These are phyloP conservation scores for Pueraria montana DNA, from an alignment of 306 rosid species.

Conservation along the genomic window DNA sequence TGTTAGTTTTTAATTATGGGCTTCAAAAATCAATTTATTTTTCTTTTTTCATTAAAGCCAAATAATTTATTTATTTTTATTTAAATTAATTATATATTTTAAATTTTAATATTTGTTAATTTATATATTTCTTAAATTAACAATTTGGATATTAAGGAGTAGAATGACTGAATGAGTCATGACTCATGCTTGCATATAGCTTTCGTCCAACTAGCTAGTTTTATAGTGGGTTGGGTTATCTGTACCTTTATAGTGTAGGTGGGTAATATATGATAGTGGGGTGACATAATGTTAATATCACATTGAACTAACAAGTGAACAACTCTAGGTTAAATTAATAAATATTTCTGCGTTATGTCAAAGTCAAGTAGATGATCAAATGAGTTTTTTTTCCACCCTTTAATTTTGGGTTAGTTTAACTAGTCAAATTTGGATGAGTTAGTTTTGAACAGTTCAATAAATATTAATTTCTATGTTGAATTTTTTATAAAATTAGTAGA, in stretches of 20 bases:
- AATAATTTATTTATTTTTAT: neutral
- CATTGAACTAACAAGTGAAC: slow-evolving; percentile 9
- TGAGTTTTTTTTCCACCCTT: neutral
- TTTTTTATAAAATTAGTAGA: no score
- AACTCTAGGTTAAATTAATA: slow-evolving; percentile 1
- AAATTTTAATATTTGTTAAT: no score
- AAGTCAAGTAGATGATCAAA: neutral
- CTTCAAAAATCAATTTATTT: no score
- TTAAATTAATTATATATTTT: no score
- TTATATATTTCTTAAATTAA: neutral
- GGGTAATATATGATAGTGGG: slow-evolving; percentile 18
- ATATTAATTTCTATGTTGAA: no score
- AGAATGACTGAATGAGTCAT: neutral
- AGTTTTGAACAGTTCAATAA: neutral
- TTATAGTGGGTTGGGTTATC: slow-evolving; percentile 13
- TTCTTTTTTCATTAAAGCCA: neutral
- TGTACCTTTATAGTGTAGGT: slow-evolving; percentile 31
- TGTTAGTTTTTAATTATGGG: no score
- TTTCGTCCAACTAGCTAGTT: neutral
- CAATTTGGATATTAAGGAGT: neutral
- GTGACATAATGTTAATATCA: slow-evolving; percentile 11
- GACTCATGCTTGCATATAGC: neutral
- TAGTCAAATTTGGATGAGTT: neutral
- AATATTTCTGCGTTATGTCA: neutral
- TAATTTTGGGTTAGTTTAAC: neutral